phyloP scores from a whole-genome alignment of 2,329 filamentous ascomycete genomes.

The Trichoderma sp. region DNA sequence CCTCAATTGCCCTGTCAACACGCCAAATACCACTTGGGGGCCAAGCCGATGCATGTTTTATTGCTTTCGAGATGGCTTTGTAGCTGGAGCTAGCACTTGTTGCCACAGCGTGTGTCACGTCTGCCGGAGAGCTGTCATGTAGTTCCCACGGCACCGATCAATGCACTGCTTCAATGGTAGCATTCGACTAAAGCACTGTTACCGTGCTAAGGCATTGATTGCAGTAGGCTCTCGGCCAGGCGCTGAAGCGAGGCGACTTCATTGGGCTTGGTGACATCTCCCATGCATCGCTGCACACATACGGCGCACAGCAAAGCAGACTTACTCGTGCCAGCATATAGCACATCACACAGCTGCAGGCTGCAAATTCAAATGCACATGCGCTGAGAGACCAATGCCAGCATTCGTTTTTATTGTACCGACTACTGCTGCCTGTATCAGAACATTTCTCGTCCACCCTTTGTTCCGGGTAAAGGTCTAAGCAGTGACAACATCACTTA shows the following conservation, averaged over 20 bases:
- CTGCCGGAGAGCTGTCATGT: background rate
- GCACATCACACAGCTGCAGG: background rate
- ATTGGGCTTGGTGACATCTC: background rate
- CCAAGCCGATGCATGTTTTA: slow-evolving; percentile 12
- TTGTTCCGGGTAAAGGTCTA: background rate
- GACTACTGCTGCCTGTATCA: background rate
- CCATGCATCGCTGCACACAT: background rate
- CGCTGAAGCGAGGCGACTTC: background rate
- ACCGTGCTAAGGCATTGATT: background rate
- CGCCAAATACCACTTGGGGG: background rate
- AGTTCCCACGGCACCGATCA: background rate
- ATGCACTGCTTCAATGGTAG: background rate
- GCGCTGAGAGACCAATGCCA: background rate
- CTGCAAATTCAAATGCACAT: slow-evolving; percentile 1
- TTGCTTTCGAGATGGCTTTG: background rate
- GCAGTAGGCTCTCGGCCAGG: background rate
- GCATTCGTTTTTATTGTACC: background rate
- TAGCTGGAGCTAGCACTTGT: background rate
- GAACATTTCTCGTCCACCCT: background rate
- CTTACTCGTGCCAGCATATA: background rate
- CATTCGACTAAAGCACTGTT: background rate
- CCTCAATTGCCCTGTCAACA: background rate
- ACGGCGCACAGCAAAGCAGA: background rate
- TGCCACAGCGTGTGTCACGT: background rate
- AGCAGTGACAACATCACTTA: background rate